These are phyloP conservation scores for Annona cherimola DNA, from an alignment of 164 flowering plant genomes.

Conservation along the genomic window DNA sequence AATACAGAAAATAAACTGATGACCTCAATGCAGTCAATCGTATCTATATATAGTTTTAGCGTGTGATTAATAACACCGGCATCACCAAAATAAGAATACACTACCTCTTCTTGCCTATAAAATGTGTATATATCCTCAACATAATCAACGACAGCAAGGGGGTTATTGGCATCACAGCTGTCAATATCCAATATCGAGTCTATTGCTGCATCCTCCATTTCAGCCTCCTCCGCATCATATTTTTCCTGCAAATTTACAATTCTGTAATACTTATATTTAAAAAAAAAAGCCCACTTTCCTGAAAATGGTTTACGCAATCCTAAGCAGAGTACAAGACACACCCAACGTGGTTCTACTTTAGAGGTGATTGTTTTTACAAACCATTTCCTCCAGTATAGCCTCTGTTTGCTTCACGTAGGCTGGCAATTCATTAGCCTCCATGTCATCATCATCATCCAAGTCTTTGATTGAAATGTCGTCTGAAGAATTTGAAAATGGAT, in stretches of 20 bases:
- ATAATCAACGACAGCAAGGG: conserved; percentile 79
- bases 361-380: conserved; percentile 13
- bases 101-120: conserved; percentile 64
- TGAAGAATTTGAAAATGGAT: conserved; percentile 15
- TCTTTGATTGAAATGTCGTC: conserved; percentile 44
- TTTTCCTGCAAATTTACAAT: conserved; percentile 7
- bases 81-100: neutral
- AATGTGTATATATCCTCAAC: conserved; percentile 61
- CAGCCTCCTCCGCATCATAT: conserved; percentile 44
- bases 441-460: conserved; percentile 30
- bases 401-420: conserved; percentile 69
- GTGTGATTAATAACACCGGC: no score
- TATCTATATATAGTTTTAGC: no score
- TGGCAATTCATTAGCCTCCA: conserved; percentile 37
- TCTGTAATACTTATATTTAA: neutral
- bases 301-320: no score
- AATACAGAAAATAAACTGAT: no score
- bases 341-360: neutral
- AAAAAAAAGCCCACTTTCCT: neutral
- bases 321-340: no score
- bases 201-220: conserved; percentile 64
- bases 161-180: conserved; percentile 47
- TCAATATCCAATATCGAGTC: conserved; percentile 64
- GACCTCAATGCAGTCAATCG: no score
- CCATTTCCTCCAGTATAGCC: conserved; percentile 71